Percentiles rank a stretch among this genome's conserved stretches.
phyloP scores from a whole-genome alignment of 768 basidiomycete genomes.

The Candolleomyces efflorescens region DNA sequence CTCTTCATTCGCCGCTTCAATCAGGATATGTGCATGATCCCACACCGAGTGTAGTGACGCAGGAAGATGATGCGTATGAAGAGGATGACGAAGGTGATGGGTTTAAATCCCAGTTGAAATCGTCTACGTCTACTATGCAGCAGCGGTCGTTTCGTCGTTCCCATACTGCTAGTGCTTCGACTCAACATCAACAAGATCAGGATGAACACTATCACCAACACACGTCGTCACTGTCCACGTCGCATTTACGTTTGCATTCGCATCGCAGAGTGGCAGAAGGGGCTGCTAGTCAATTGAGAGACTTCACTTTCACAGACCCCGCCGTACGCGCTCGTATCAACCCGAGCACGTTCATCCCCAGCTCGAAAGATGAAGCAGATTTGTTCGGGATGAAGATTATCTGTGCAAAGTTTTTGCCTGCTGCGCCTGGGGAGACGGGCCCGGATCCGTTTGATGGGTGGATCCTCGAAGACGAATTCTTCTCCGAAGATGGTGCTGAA shows the following conservation, averaged over 20 bases:
- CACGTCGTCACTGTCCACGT: too few species aligned
- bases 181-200: too few species aligned
- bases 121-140: too few species aligned
- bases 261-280: too few species aligned
- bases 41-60: not conserved
- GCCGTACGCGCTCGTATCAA: not conserved
- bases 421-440: constrained; percentile 2
- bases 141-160: too few species aligned
- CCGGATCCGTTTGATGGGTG: constrained; percentile 1
- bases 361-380: constrained; percentile 23
- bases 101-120: too few species aligned
- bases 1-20: not conserved
- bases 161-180: too few species aligned
- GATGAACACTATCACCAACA: too few species aligned
- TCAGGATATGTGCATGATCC: constrained; percentile 1
- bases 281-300: not conserved
- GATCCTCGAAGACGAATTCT: not conserved
- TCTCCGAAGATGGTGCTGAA: too few species aligned
- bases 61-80: not conserved
- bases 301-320: not conserved
- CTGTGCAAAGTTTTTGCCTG: constrained; percentile 34
- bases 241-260: too few species aligned
- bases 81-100: constrained; percentile 3
- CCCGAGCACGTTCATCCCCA: constrained; percentile 18
- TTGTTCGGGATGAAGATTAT: constrained; percentile 29